Percentiles rank a stretch among this genome's conserved stretches.
Conservation (phyloP, 1,284 basidiomycete genomes). For the Microstroma glucosiphilum region DNA sequence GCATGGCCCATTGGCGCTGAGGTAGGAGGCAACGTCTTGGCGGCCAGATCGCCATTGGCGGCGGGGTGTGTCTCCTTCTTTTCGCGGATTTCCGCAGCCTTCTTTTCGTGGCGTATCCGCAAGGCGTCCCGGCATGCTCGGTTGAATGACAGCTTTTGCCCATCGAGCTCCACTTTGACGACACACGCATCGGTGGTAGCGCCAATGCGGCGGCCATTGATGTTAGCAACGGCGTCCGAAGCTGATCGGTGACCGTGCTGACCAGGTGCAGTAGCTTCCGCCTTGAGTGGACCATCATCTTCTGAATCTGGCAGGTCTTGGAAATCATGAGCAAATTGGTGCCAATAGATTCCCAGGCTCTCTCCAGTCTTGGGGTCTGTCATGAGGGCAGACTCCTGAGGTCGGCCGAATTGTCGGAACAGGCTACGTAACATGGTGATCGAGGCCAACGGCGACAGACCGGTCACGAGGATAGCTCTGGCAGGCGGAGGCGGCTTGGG, state of each 20-base stretch:
- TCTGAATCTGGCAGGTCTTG: constrained; percentile 14
- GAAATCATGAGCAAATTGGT: constrained; percentile 60
- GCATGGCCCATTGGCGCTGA: too few relatives aligned
- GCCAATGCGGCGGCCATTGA: constrained; percentile 22
- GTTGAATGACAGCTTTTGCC: too few relatives aligned
- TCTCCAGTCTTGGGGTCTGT: constrained; percentile 73
- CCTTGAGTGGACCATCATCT: constrained; percentile 16
- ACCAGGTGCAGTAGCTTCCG: constrained; percentile 5
- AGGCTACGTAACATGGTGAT: constrained; percentile 64
- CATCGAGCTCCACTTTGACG: too few relatives aligned
- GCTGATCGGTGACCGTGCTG: constrained; percentile 31
- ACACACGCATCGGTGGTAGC: not conserved
- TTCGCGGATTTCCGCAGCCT: too few relatives aligned
- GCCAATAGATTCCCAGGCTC: constrained; percentile 72
- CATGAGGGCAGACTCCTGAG: constrained; percentile 70
- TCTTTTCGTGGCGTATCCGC: too few relatives aligned
- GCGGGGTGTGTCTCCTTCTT: too few relatives aligned
- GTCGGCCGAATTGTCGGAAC: constrained; percentile 64
- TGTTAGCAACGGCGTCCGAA: constrained; percentile 16
- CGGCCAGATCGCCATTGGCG: too few relatives aligned
- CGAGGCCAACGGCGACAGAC: constrained; percentile 67
- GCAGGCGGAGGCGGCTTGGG: constrained; percentile 65
- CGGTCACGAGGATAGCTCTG: constrained; percentile 64
- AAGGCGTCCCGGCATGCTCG: too few relatives aligned
- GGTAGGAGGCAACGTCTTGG: too few relatives aligned